A percentile compares a stretch with the other conserved stretches of the same genome.
Evolutionary conservation across 345 rosid species (phyloP).

Genomic region (Toxicodendron radicans): DNA sequence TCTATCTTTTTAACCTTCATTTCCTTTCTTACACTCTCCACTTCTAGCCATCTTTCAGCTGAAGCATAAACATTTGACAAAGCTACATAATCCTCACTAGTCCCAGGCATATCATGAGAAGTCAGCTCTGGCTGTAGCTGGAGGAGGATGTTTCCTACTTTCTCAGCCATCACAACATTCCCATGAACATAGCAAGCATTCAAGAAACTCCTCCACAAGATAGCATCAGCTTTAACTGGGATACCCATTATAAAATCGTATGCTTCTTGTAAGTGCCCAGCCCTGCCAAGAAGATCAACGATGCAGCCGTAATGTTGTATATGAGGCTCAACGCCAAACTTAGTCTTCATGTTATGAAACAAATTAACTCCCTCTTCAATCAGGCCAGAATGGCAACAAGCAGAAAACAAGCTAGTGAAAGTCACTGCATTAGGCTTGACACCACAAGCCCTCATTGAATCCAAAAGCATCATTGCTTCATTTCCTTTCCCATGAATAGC

Average conservation of each 20-base stretch:
- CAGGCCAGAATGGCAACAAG: conserved; percentile 56
- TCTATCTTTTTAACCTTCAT: conserved; percentile 34
- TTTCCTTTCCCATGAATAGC: conserved; percentile 64
- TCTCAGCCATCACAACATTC: conserved; percentile 45
- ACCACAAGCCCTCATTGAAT: conserved; percentile 38
- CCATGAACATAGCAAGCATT: conserved; percentile 53
- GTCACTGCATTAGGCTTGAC: conserved; percentile 54
- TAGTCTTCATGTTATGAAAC: conserved; percentile 40
- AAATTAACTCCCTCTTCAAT: conserved; percentile 52
- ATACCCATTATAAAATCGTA: conserved; percentile 42
- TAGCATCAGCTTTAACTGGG: conserved; percentile 44
- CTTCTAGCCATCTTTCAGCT: conserved; percentile 53
- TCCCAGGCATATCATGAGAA: conserved; percentile 12
- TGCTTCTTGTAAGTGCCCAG: conserved; percentile 52
- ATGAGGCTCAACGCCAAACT: conserved; percentile 36
- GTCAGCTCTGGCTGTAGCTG: conserved; percentile 23
- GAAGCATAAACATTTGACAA: conserved; percentile 62
- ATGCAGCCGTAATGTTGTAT: conserved; percentile 51
- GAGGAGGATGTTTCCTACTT: conserved; percentile 45
- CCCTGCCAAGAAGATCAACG: conserved; percentile 57
- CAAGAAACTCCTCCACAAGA: conserved; percentile 51
- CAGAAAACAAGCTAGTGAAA: conserved; percentile 62
- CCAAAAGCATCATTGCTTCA: conserved; percentile 44
- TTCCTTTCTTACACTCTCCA: conserved; percentile 42
- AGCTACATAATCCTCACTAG: conserved; percentile 52